Evolutionary conservation across 208 protist genomes (phyloP).

Genomic region (Wallacemonas rigidus): DNA sequence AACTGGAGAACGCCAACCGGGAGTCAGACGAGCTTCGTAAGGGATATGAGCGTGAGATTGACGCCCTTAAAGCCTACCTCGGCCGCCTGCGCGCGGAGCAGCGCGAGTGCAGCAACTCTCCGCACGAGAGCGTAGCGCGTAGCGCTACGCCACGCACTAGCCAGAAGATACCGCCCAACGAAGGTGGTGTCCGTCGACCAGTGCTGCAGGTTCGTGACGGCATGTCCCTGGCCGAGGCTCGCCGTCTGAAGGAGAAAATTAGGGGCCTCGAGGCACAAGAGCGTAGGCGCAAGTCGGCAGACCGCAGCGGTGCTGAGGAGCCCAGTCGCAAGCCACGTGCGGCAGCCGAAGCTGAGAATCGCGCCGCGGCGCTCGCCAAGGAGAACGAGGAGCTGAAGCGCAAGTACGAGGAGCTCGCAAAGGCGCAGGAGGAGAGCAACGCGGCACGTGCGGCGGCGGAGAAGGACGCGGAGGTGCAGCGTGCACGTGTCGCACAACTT

Average conservation of each 20-base stretch:
- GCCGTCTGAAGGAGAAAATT: constrained; percentile 8
- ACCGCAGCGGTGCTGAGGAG: constrained; percentile 17
- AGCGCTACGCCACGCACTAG: constrained; percentile 25
- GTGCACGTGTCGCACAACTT: constrained; percentile 1
- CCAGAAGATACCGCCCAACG: constrained; percentile 23
- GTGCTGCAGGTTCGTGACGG: constrained; percentile 22
- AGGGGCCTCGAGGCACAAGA: constrained; percentile 6
- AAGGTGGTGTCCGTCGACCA: constrained; percentile 5
- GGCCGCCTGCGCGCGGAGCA: constrained; percentile 47
- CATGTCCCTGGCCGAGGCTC: not conserved
- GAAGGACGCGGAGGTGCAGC: constrained; percentile 20
- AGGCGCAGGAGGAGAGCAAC: constrained; percentile 21
- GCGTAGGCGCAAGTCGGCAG: constrained; percentile 6
- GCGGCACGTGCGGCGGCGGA: constrained; percentile 13
- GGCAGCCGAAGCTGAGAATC: constrained; percentile 16
- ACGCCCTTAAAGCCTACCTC: constrained; percentile 46
- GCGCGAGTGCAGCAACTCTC: constrained; percentile 12
- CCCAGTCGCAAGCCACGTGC: constrained; percentile 28
- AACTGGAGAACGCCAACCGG: constrained; percentile 28
- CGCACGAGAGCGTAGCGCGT: not conserved
- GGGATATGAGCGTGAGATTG: constrained; percentile 42
- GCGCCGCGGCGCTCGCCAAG: constrained; percentile 23
- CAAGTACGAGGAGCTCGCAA: constrained; percentile 22
- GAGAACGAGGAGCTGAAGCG: constrained; percentile 34
- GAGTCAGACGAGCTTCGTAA: constrained; percentile 26